These are phyloP conservation scores for Saccharomycopsis microspora DNA, from an alignment of 805 yeast genomes.

Conservation along the genomic window DNA sequence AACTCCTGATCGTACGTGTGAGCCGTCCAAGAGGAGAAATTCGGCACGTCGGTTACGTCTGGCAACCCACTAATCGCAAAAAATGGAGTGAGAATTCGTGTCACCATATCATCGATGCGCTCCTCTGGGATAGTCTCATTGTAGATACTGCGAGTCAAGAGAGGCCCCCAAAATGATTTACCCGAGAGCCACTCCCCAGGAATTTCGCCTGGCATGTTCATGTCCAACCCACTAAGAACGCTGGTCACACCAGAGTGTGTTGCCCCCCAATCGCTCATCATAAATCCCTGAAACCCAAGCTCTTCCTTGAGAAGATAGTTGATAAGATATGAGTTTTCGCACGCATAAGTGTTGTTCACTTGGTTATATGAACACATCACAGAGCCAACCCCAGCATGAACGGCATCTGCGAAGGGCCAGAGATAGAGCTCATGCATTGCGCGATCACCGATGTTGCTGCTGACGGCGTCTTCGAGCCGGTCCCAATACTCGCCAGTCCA, in stretches of 20 bases:
- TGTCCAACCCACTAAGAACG: slow-evolving; percentile 48
- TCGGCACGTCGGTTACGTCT: slow-evolving; percentile 25
- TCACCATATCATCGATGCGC: slow-evolving; percentile 52
- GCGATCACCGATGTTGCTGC: slow-evolving; percentile 47
- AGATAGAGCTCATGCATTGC: slow-evolving; percentile 50
- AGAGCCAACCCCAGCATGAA: slow-evolving; percentile 48
- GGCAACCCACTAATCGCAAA: slow-evolving; percentile 23
- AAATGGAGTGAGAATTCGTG: slow-evolving; percentile 39
- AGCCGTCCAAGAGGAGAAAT: slow-evolving; percentile 47
- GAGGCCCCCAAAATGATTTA: slow-evolving; percentile 46
- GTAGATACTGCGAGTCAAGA: slow-evolving; percentile 40
- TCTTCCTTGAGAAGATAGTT: slow-evolving; percentile 48
- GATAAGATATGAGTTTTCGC: slow-evolving; percentile 45
- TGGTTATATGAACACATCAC: slow-evolving; percentile 52
- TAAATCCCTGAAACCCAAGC: slow-evolving; percentile 56
- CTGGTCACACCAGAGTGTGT: slow-evolving; percentile 46
- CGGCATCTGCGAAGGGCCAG: slow-evolving; percentile 59
- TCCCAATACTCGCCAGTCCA: slow-evolving; percentile 19
- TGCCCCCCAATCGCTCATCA: slow-evolving; percentile 61
- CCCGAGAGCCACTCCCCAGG: slow-evolving; percentile 44
- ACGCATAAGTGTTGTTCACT: slow-evolving; percentile 45
- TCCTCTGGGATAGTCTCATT: slow-evolving; percentile 43
- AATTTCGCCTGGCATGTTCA: slow-evolving; percentile 54
- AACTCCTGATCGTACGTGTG: slow-evolving; percentile 43
- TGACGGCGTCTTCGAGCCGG: slow-evolving; percentile 24